Percentiles rank a stretch among this genome's conserved stretches.
Evolutionary conservation across 202 grass and related monocot species (phyloP).

Genomic region (Carex arenaria): DNA sequence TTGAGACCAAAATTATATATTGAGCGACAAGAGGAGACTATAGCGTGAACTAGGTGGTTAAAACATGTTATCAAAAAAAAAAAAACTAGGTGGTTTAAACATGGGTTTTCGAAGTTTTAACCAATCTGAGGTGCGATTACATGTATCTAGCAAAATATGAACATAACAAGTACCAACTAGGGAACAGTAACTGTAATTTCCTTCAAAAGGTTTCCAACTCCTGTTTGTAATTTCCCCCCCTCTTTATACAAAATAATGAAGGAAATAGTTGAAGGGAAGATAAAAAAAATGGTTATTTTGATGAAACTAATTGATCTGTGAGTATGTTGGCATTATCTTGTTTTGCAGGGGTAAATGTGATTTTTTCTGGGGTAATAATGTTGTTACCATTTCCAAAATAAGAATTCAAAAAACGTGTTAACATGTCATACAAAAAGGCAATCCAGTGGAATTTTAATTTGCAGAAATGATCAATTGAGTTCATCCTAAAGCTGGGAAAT

Average conservation of each 20-base stretch:
- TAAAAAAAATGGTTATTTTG: background rate
- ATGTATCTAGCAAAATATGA: background rate
- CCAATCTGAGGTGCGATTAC: background rate
- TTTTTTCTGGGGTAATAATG: background rate
- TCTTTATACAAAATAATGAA: background rate
- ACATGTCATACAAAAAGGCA: background rate
- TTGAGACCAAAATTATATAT: background rate
- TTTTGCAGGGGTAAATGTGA: background rate
- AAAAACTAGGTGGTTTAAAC: background rate
- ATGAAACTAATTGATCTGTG: background rate
- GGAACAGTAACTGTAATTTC: background rate
- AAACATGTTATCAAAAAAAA: background rate
- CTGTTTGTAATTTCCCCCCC: background rate
- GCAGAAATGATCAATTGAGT: background rate
- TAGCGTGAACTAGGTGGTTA: background rate
- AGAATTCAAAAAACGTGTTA: background rate
- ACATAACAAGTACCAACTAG: background rate
- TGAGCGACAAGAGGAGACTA: background rate
- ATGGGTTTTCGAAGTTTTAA: background rate
- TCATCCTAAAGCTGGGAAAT: background rate
- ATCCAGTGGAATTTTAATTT: background rate
- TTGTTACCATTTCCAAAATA: background rate
- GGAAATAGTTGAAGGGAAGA: background rate
- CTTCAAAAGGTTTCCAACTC: background rate
- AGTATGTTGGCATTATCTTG: background rate